These are phyloP conservation scores for Tagetes erecta DNA, from an alignment of 129 eudicot genomes.

Conservation along the genomic window DNA sequence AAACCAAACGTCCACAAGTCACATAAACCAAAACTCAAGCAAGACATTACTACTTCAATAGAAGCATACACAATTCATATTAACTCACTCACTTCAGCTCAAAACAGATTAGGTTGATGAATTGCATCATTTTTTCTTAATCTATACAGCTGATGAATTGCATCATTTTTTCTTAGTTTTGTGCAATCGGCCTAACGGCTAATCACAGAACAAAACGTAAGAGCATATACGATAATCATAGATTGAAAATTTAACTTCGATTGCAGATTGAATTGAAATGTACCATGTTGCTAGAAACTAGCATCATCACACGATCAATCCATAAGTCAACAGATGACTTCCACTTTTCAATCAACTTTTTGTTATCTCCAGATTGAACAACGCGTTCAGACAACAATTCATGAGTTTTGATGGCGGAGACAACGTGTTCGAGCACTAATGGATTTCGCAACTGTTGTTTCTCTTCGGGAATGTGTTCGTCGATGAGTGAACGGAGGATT, in stretches of 20 bases:
- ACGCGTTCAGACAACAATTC: conserved; percentile 53
- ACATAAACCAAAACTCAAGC: conserved; percentile 10
- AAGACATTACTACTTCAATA: background rate
- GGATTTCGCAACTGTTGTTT: conserved; percentile 58
- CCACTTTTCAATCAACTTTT: conserved; percentile 49
- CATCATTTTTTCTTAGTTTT: background rate
- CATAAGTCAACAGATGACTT: conserved; percentile 72
- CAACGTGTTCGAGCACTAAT: conserved; percentile 47
- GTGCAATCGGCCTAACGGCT: background rate
- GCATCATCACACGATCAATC: conserved; percentile 59
- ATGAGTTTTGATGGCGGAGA: conserved; percentile 56
- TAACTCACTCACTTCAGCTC: background rate
- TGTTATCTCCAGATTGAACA: conserved; percentile 27
- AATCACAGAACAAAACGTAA: too few relatives aligned
- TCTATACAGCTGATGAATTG: background rate
- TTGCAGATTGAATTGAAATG: conserved; percentile 14
- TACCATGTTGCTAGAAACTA: conserved; percentile 62
- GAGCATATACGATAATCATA: background rate
- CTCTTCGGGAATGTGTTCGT: conserved; percentile 65
- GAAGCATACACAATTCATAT: background rate
- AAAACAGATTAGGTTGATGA: background rate
- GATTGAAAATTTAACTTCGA: background rate
- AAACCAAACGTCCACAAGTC: conserved; percentile 1
- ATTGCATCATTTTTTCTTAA: background rate
- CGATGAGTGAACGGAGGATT: conserved; percentile 61